Evolutionary conservation across 768 basidiomycete species (phyloP), one percentile per base, ranked within the genome.

Genomic region (Sarcodon aspratus): DNA sequence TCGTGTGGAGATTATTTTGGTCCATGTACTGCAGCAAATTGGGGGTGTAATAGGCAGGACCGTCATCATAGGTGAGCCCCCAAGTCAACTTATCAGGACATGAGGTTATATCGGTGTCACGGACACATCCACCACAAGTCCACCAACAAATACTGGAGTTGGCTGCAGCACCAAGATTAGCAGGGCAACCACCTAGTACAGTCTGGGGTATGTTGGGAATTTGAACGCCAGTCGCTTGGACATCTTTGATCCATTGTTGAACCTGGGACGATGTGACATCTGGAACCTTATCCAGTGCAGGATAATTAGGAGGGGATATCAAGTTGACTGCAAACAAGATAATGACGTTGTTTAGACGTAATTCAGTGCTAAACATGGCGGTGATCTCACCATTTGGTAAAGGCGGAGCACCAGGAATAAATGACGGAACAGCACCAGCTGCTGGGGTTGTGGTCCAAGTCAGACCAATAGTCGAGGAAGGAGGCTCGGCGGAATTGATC

Each of bases 41-140:
- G 10, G 85, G 74, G 1, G 89, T 92, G 65, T 86, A 82, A 38
- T 69, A 79, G 9, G 80, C 78, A 3, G 92, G 92, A 36, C 90
- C 88, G 59, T 93, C 89, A 56, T 86, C 84, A 57, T 80, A 80
- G 8, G 76, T 78, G 53, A 73, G 62, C 57, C 78, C 79, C 76
- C 76, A 80, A 21, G 69, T 72, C 52, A 64, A 51, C 57, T 79
- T 72, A 33, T 76, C 71, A 10, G 87, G 86, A 66, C 92, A 95
- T n/a, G 70, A 68, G 12, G 75, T 74, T 56, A 93, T 72, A 59
- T 92, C 90, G 1, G 75, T 75, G n/a, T 64, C 52, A 13, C 76
- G 70, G 3, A 73, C 78, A 66, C 86, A 89, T 35, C 82, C 79
- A 56, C 78, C 74, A 58, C 85, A 88, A 9, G 84, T 83, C 85